phyloP scores from a whole-genome alignment of 2,329 filamentous ascomycete species.

The Aureobasidium sp. region DNA sequence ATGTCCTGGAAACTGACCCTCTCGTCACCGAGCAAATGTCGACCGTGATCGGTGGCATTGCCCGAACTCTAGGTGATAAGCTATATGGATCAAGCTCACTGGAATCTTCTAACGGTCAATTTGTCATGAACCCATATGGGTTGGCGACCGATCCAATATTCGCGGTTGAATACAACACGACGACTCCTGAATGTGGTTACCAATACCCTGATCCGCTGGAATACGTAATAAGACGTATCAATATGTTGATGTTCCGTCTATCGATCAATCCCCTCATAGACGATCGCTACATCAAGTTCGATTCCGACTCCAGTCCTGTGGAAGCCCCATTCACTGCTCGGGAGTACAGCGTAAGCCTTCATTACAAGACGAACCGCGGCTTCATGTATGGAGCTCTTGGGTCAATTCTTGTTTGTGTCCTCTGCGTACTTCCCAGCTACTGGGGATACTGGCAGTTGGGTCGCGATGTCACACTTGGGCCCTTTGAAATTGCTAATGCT shows the following conservation, averaged over 20 bases:
- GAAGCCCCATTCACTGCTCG: slow-evolving; percentile 17
- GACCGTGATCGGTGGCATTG: not conserved
- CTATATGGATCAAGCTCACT: not conserved
- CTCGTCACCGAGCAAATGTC: slow-evolving; percentile 23
- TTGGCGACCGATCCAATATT: not conserved
- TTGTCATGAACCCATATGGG: not conserved
- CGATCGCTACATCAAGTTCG: not conserved
- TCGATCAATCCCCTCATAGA: slow-evolving; percentile 20
- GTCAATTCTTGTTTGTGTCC: slow-evolving; percentile 34
- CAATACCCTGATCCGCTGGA: slow-evolving; percentile 24
- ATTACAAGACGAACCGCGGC: slow-evolving; percentile 33
- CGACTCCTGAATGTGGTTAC: slow-evolving; percentile 24
- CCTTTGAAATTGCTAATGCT: slow-evolving; percentile 40
- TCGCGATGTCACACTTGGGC: slow-evolving; percentile 38
- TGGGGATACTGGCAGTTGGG: slow-evolving; percentile 42
- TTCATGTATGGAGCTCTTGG: slow-evolving; percentile 37
- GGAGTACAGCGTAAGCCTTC: slow-evolving; percentile 25
- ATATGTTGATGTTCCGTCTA: slow-evolving; percentile 28
- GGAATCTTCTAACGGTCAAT: not conserved
- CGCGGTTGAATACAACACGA: not conserved
- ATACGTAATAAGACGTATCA: slow-evolving; percentile 23
- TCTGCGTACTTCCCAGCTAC: slow-evolving; percentile 38
- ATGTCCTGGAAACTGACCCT: too few species aligned
- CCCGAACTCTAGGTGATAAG: not conserved
- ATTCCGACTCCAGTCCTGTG: not conserved